Percentiles rank a stretch among this genome's conserved stretches.
Conservation (phyloP, 2,329 filamentous ascomycete species). For the Fusarium liriodendri region DNA sequence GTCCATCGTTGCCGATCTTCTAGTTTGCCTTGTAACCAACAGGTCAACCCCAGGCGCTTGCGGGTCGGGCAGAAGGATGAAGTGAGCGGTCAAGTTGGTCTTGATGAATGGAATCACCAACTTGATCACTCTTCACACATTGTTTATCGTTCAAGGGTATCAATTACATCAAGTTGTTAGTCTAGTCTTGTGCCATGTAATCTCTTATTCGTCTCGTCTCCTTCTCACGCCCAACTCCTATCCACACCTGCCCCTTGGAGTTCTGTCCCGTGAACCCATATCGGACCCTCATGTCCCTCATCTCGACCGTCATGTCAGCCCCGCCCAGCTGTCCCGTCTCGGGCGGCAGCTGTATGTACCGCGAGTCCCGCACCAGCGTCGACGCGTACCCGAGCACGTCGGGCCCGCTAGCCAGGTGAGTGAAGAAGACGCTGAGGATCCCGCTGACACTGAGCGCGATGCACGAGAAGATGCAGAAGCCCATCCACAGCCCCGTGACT, state of each 20-base stretch:
- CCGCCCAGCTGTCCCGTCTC: background rate
- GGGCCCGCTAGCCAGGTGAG: slow-evolving; percentile 25
- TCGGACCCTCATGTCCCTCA: background rate
- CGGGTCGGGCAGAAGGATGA: background rate
- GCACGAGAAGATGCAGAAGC: background rate
- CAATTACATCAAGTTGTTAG: background rate
- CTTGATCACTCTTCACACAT: background rate
- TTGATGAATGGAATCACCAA: background rate
- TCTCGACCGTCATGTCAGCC: background rate
- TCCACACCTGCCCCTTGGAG: background rate
- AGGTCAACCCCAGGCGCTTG: background rate
- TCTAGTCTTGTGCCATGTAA: background rate
- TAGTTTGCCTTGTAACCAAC: background rate
- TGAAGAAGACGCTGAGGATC: slow-evolving; percentile 10
- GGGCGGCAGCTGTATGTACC: slow-evolving; percentile 3
- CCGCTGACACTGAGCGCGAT: background rate
- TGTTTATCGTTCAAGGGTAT: background rate
- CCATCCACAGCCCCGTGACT: background rate
- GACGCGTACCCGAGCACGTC: slow-evolving; percentile 31
- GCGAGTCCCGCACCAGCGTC: slow-evolving; percentile 17
- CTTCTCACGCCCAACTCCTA: background rate
- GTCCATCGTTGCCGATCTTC: background rate
- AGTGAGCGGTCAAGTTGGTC: background rate
- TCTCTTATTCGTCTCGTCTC: background rate
- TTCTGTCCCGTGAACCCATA: background rate